Base-by-base conservation (phyloP, 1,139 yeast species). In the Suzukiozyma palmioleophila region DNA sequence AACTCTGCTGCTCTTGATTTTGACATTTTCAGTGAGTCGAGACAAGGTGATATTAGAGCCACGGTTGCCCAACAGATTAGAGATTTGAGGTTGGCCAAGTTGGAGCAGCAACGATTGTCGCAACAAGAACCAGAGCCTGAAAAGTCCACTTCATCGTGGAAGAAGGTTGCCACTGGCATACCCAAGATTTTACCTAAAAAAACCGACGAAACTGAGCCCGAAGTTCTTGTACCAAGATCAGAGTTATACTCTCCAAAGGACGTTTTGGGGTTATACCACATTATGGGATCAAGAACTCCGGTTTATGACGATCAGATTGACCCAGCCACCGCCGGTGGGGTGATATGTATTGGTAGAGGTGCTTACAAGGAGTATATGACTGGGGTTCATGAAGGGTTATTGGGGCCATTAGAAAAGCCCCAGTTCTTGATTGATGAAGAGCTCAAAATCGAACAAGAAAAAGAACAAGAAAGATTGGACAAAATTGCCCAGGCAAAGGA, bases 301-400 rank as follows among this genome's bases (percentile, higher is more conserved):
- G 49, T 66, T 8, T 56, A 66, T 41, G 84, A 80, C 42, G 87
- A 81, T 52, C 60, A 73, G 11, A 45, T 47, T 18, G 66, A 69
- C 45, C 39, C 72, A 72, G 7, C 42, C 4, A 44, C 47, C n/a
- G 77, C 83, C 8, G 97, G 97, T 15, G 98, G 98, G 37, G 83
- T 89, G 11, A 75, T 94, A 18, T 87, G 97, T 59, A 67, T 94
- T 26, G 99, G 99, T 2, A 75, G 99, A 57, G 98, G 98, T 42
- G 92, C 97, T 0, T 92, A 79, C 60, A 92, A 90, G 59, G 99
- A 94, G 66, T 94, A 87, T 56, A 60, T 94, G 41, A 75, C 78
- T 38, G 99, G 98, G 7, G 60, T 94, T 8, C 97, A 92, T 53
- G 98, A 94, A 63, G 99, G 98, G 8, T 73, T 94, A 56, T 64